Evolutionary conservation across 2,329 filamentous ascomycete species (phyloP).

Genomic region (Trichoderma semiorbis): DNA sequence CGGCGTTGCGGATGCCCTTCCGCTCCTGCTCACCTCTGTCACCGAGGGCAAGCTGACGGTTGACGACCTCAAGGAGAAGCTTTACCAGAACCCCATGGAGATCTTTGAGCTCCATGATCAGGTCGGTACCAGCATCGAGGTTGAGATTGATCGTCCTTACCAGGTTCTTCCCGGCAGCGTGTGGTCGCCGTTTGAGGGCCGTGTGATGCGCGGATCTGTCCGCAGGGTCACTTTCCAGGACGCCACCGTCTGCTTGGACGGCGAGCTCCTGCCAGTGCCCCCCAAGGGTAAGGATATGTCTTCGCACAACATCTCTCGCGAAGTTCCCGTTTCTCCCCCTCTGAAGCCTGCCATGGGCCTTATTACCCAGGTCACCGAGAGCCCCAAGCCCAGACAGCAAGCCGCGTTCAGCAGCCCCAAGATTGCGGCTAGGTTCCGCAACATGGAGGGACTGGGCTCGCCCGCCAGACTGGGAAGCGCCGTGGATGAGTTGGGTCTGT

Average conservation of each 20-base stretch:
- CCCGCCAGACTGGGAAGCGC: slow-evolving; percentile 26
- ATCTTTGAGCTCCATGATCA: slow-evolving; percentile 84
- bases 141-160: slow-evolving; percentile 72
- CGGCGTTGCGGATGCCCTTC: slow-evolving; percentile 70
- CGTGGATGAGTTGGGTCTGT: slow-evolving; percentile 45
- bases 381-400: slow-evolving; percentile 34
- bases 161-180: slow-evolving; percentile 43
- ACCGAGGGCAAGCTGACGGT: slow-evolving; percentile 69
- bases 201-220: slow-evolving; percentile 64
- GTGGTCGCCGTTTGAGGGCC: slow-evolving; percentile 73
- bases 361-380: slow-evolving; percentile 35
- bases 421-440: slow-evolving; percentile 32
- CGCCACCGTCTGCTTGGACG: slow-evolving; percentile 72
- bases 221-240: slow-evolving; percentile 74
- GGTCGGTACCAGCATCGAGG: slow-evolving; percentile 67
- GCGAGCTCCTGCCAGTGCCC: slow-evolving; percentile 52
- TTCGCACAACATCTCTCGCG: slow-evolving; percentile 51
- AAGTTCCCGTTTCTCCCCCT: slow-evolving; percentile 52
- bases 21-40: slow-evolving; percentile 72
- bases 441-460: slow-evolving; percentile 27
- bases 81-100: slow-evolving; percentile 75
- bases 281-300: slow-evolving; percentile 73
- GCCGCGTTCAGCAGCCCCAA: slow-evolving; percentile 26
- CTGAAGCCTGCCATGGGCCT: slow-evolving; percentile 49
- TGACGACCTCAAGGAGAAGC: slow-evolving; percentile 66